Evolutionary conservation across 2,329 filamentous ascomycete genomes (phyloP), one percentile per base, ranked within the genome.

Genomic region (Penicillium capsulatum): DNA sequence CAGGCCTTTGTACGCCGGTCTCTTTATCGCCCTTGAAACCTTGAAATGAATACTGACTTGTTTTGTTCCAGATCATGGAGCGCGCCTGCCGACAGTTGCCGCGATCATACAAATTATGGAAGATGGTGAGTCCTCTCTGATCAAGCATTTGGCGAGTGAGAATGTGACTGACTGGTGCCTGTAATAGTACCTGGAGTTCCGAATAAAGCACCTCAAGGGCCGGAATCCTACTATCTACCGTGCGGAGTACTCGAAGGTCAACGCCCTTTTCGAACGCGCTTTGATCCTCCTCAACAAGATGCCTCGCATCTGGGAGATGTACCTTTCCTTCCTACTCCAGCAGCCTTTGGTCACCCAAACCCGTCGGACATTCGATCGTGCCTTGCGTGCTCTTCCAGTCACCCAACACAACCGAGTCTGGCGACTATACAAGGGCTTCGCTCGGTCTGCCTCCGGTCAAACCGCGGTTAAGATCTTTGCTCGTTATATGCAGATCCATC

Each of bases 221-320:
- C 80, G 91, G 53, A 97, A 95, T 63, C 81, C 91, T 9, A 85
- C 86, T 40, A 76, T 82, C 41, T 88, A 86, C 63, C 80, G 80
- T 36, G 71, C 78, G 43, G 90, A 98, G 60, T 97, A 84, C 67
- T 78, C 82, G 60, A 98, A 97, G 67, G 89, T 97, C 63, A 98
- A 98, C 64, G 77, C 86, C 38, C 79, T 97, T 28, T 98, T 95
- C 63, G 92, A 98, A 69, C 80, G 87, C 54, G 90, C 92, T 3
- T 72, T 98, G 36, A 86, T 96, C 42, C 75, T 98, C 28, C 77
- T 98, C 47, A 96, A 98, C 70, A 98, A 98, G 70, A 98, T 98
- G 92, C 92, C 94, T 16, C 80, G 81, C 52, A 92, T 98, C 61
- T 98, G 92, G 94, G 90, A 96, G 64, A 87, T 97, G 81, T 98